phyloP scores from a whole-genome alignment of 306 rosid species.

The Vachellia pachyceras region DNA sequence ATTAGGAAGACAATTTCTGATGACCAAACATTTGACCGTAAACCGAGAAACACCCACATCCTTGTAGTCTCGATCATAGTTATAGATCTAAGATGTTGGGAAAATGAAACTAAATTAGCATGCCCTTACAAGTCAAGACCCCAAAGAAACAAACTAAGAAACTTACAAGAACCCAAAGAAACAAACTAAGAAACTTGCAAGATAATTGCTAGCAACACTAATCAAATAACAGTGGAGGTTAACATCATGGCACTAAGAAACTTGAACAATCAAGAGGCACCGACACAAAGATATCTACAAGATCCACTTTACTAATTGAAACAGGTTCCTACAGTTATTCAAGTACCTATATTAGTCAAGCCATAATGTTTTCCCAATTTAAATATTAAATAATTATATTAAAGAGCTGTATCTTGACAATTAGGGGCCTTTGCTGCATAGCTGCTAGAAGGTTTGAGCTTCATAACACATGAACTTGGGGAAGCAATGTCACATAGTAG shows the following conservation, averaged over 20 bases:
- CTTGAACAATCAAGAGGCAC: slow-evolving; percentile 8
- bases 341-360: neutral
- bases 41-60: slow-evolving; percentile 91
- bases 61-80: slow-evolving; percentile 96
- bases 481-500: neutral
- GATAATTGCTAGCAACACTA: slow-evolving; percentile 13
- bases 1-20: slow-evolving; percentile 80
- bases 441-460: neutral
- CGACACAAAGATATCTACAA: neutral
- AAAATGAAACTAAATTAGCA: slow-evolving; percentile 47
- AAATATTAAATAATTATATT: neutral
- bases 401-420: neutral
- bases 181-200: too few species aligned
- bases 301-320: neutral
- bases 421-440: neutral
- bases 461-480: neutral
- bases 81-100: slow-evolving; percentile 64
- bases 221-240: slow-evolving; percentile 6
- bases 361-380: neutral
- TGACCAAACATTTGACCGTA: slow-evolving; percentile 80
- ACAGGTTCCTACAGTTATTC: neutral
- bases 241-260: slow-evolving; percentile 8
- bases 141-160: slow-evolving; percentile 8
- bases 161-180: too few species aligned
- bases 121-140: slow-evolving; percentile 23